Evolutionary conservation across 2,329 filamentous ascomycete genomes (phyloP).

Genomic region (Colletotrichum costaricense): DNA sequence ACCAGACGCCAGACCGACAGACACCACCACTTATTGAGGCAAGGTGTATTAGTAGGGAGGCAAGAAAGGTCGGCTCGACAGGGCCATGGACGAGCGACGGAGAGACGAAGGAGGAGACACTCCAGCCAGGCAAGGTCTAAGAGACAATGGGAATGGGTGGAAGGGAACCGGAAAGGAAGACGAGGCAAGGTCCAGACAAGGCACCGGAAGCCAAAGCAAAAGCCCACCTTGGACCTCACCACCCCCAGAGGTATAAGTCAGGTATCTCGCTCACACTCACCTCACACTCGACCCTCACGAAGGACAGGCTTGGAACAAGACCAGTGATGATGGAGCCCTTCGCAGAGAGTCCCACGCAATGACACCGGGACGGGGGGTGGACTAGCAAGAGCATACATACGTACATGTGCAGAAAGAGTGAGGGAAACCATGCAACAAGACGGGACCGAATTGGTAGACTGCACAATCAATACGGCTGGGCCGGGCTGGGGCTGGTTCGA

Average conservation of each 20-base stretch:
- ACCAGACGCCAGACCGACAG: slow-evolving; percentile 3
- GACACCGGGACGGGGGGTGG: neutral
- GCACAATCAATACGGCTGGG: neutral
- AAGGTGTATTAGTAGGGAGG: neutral
- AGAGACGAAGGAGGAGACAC: neutral
- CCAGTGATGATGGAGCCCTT: neutral
- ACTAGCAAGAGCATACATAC: neutral
- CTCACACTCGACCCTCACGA: slow-evolving; percentile 1
- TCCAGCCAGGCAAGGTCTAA: neutral
- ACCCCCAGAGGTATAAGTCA: neutral
- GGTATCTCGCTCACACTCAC: neutral
- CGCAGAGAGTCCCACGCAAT: neutral
- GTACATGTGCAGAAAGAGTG: slow-evolving; percentile 5
- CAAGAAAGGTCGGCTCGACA: slow-evolving; percentile 2
- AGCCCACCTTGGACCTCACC: slow-evolving; percentile 5
- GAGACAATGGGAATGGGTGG: neutral
- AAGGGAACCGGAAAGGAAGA: neutral
- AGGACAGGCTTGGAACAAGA: slow-evolving; percentile 4
- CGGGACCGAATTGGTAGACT: slow-evolving; percentile 8
- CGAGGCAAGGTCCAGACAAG: neutral
- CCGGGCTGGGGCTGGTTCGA: neutral
- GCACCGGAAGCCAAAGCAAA: neutral
- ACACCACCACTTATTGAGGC: neutral
- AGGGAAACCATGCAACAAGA: slow-evolving; percentile 7
- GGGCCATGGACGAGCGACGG: neutral